Evolutionary conservation across 495 filamentous ascomycete genomes (phyloP), one percentile per base, ranked within the genome.

Genomic region (Tuber aestivum): DNA sequence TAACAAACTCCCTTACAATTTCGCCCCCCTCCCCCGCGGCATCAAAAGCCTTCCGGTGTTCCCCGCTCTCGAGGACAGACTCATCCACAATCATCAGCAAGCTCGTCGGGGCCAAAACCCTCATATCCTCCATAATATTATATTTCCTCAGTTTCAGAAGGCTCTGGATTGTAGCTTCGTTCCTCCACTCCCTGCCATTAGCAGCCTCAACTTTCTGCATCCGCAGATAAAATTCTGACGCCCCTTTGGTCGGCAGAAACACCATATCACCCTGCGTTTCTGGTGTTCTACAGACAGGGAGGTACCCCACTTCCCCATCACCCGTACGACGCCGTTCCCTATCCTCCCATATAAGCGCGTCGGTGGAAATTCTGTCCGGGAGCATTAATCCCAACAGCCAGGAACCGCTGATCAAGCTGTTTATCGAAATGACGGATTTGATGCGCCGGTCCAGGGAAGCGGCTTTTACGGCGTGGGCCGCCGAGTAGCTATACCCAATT

Each of bases 71-170:
- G 23, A 45, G n/a, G 35, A 41, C 38, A 32, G 35, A 40, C 23
- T 38, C 74, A 73, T 70, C 69, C 21, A 44, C 45, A 32, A 77
- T 32, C 73, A 79, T 79, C 70, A 81, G 80, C 80, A 73, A 75
- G 3, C 69, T 69, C 16, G 74, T 75, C 9, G 74, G 74, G 8
- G 69, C 68, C 42, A 75, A 21, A 21, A 20, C 9, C 18, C 37
- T 23, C 27, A 75, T 1, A 40, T 50, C 41, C 27, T 69, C 56
- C 16, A 71, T 56, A 8, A 61, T 32, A 45, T 75, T 69, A 40
- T 72, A 72, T 5, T n/a, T 56, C 14, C 74, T 37, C 16, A 75
- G 41, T 69, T 56, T 71, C 21, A 79, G 61, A 41, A 71, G 37
- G 27, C 69, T 71, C 20, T 78, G 75, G 1, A 50, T 18, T 8